Evolutionary conservation across 208 protist species (phyloP).

Genomic region (Crithidia acanthocephali): DNA sequence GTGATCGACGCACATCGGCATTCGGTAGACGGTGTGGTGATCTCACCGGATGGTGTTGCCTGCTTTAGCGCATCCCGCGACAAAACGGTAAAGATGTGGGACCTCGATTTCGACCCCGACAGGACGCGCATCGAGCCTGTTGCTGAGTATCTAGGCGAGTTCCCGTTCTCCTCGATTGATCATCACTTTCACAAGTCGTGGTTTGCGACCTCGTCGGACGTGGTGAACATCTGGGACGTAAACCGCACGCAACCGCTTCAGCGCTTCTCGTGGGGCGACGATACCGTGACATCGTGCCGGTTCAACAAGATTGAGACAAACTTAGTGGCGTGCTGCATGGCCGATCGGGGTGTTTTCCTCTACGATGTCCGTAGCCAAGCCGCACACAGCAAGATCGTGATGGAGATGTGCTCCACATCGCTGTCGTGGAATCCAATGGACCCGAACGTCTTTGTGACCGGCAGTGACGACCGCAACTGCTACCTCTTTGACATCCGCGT

Average conservation of each 20-base stretch:
- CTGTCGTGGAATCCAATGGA: slow-evolving; percentile 98
- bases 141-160: slow-evolving; percentile 91
- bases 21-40: slow-evolving; percentile 93
- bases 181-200: slow-evolving; percentile 88
- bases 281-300: slow-evolving; percentile 85
- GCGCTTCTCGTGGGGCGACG: slow-evolving; percentile 95
- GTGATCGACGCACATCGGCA: slow-evolving; percentile 93
- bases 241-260: slow-evolving; percentile 95
- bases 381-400: slow-evolving; percentile 93
- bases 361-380: slow-evolving; percentile 94
- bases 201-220: slow-evolving; percentile 95
- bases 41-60: slow-evolving; percentile 89
- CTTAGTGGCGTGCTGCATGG: slow-evolving; percentile 90
- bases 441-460: slow-evolving; percentile 97
- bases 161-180: slow-evolving; percentile 94
- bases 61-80: slow-evolving; percentile 95
- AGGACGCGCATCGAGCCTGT: slow-evolving; percentile 63
- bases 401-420: slow-evolving; percentile 94
- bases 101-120: slow-evolving; percentile 71
- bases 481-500: slow-evolving; percentile 98
- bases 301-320: slow-evolving; percentile 97
- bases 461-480: slow-evolving; percentile 97
- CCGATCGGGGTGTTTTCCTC: slow-evolving; percentile 94
- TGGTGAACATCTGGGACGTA: slow-evolving; percentile 92
- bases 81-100: slow-evolving; percentile 97